These are phyloP conservation scores for Ceratobasidium papillatum DNA, from an alignment of 1,284 basidiomycete species.

Conservation along the genomic window DNA sequence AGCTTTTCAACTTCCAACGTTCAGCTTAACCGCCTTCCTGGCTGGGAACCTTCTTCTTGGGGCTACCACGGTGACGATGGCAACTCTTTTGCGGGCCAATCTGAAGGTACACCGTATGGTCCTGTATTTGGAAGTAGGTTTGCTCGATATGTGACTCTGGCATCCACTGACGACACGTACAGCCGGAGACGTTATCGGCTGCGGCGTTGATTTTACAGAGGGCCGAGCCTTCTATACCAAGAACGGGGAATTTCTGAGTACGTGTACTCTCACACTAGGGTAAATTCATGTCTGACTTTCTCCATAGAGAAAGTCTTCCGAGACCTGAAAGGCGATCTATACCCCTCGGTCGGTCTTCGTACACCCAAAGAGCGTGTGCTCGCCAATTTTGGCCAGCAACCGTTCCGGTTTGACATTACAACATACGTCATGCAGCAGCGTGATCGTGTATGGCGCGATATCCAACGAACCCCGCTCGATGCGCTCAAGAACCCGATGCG, in stretches of 20 bases:
- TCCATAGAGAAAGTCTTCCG: conserved; percentile 69
- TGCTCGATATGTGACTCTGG: conserved; percentile 1
- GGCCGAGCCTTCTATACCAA: conserved; percentile 88
- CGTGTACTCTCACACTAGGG: conserved; percentile 41
- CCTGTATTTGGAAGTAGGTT: conserved; percentile 75
- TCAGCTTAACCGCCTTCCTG: conserved; percentile 78
- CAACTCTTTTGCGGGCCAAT: conserved; percentile 76
- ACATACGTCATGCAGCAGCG: conserved; percentile 75
- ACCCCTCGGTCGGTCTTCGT: conserved; percentile 87
- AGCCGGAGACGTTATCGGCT: conserved; percentile 88
- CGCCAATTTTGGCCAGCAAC: conserved; percentile 85
- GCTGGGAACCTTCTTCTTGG: conserved; percentile 91
- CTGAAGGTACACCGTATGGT: conserved; percentile 76
- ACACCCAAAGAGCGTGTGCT: conserved; percentile 75
- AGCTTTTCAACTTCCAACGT: conserved; percentile 63
- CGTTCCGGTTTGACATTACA: conserved; percentile 89
- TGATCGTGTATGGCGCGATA: conserved; percentile 67
- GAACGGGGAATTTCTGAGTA: conserved; percentile 82
- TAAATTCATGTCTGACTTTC: conserved; percentile 5
- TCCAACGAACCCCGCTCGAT: conserved; percentile 63
- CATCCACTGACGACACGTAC: conserved; percentile 41
- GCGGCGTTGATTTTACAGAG: conserved; percentile 86
- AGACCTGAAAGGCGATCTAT: conserved; percentile 67
- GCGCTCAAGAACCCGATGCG: conserved; percentile 44
- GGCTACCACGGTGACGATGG: conserved; percentile 96